phyloP scores from a whole-genome alignment of 2,329 filamentous ascomycete genomes.

The Colletotrichum sp. region DNA sequence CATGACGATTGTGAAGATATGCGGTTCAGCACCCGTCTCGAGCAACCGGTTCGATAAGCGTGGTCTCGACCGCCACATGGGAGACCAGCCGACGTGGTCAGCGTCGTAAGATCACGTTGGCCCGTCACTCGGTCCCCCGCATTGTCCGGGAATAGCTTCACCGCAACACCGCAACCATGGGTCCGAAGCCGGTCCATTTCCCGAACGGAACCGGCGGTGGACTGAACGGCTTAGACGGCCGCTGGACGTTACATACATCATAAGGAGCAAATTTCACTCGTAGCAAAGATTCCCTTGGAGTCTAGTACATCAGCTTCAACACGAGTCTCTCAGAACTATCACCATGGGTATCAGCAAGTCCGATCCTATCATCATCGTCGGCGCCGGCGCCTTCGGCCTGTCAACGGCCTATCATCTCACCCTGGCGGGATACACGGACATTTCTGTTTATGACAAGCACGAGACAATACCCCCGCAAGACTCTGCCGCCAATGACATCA shows the following conservation, averaged over 20 bases:
- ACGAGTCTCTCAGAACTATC: not conserved
- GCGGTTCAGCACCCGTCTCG: not conserved
- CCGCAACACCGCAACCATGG: not conserved
- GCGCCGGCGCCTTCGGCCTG: constrained; percentile 55
- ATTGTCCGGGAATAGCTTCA: not conserved
- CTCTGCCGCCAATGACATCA: constrained; percentile 64
- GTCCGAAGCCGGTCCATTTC: not conserved
- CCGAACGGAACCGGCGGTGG: not conserved
- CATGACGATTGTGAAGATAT: not conserved
- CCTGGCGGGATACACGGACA: constrained; percentile 46
- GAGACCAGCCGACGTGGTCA: not conserved
- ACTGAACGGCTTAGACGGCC: not conserved
- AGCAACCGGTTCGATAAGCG: not conserved
- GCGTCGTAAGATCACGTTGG: not conserved
- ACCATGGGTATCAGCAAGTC: constrained; percentile 25
- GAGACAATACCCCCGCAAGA: constrained; percentile 43
- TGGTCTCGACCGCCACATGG: not conserved
- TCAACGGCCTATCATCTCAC: constrained; percentile 52
- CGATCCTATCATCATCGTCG: constrained; percentile 41
- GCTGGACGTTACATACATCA: not conserved
- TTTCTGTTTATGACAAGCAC: constrained; percentile 51
- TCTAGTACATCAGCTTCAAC: not conserved
- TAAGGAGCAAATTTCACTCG: not conserved
- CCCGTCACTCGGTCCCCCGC: not conserved
- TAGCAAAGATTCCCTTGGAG: not conserved